These are phyloP conservation scores for Cordyceps tenuipes DNA, from an alignment of 2,329 filamentous ascomycete species.

Conservation along the genomic window DNA sequence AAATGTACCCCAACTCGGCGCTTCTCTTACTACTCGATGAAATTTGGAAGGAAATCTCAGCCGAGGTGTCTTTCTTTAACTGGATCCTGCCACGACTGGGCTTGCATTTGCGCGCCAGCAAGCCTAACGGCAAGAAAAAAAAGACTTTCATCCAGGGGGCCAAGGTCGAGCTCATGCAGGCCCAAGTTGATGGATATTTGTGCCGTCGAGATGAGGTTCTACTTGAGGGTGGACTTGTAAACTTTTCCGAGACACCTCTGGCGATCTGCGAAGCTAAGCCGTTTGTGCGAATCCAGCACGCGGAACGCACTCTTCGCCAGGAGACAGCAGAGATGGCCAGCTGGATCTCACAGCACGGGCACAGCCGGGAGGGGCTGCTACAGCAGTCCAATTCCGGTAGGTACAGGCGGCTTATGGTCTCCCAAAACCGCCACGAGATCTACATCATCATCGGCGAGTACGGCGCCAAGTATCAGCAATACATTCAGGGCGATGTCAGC, in stretches of 20 bases:
- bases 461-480: not conserved
- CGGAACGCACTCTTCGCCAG: not conserved
- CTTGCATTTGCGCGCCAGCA: not conserved
- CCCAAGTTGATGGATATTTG: not conserved
- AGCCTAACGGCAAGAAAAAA: not conserved
- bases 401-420: slow-evolving; percentile 3
- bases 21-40: not conserved
- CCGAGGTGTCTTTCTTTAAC: not conserved
- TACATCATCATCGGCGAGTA: slow-evolving; percentile 10
- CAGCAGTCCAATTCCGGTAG: not conserved
- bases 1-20: not conserved
- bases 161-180: not conserved
- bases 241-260: not conserved
- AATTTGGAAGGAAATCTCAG: not conserved
- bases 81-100: not conserved
- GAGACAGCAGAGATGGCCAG: not conserved
- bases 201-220: not conserved
- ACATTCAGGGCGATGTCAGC: not conserved
- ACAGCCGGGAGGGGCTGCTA: not conserved
- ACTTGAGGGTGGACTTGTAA: no score
- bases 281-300: not conserved
- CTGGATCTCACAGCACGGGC: not conserved
- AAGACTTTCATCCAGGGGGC: no score
- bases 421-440: slow-evolving; percentile 11
- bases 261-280: not conserved